Evolutionary conservation across 805 yeast genomes (phyloP).

Genomic region (Monosporozyma aerobia): DNA sequence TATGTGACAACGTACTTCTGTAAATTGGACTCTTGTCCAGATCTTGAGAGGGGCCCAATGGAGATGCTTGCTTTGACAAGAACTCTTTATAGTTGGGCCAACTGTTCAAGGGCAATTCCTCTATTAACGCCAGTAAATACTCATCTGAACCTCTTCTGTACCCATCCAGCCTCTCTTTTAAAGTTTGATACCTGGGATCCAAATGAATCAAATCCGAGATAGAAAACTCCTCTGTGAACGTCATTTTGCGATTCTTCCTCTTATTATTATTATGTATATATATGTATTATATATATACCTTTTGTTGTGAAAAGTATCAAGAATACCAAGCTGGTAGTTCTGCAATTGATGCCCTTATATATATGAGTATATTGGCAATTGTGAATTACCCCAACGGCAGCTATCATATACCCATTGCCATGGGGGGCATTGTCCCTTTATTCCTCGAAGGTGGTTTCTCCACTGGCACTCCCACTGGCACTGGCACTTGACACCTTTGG

Average conservation of each 20-base stretch:
- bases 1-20: constrained; percentile 35
- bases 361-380: no score
- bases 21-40: constrained; percentile 42
- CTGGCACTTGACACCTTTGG: not conserved
- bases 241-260: not conserved
- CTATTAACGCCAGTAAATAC: constrained; percentile 16
- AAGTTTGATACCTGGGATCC: constrained; percentile 12
- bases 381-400: no score
- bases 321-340: no score
- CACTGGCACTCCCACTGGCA: not conserved
- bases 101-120: constrained; percentile 19
- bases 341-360: no score
- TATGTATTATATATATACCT: no score
- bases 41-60: constrained; percentile 27
- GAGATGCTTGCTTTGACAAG: constrained; percentile 28
- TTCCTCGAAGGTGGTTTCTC: not conserved
- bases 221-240: constrained; percentile 8
- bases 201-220: constrained; percentile 20
- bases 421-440: not conserved
- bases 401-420: not conserved
- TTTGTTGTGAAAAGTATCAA: no score
- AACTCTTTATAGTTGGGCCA: constrained; percentile 18
- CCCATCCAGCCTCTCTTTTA: constrained; percentile 14
- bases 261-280: no score
- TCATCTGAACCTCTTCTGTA: constrained; percentile 21